phyloP scores from a whole-genome alignment of 345 rosid genomes.

The Rhizophora mangle region DNA sequence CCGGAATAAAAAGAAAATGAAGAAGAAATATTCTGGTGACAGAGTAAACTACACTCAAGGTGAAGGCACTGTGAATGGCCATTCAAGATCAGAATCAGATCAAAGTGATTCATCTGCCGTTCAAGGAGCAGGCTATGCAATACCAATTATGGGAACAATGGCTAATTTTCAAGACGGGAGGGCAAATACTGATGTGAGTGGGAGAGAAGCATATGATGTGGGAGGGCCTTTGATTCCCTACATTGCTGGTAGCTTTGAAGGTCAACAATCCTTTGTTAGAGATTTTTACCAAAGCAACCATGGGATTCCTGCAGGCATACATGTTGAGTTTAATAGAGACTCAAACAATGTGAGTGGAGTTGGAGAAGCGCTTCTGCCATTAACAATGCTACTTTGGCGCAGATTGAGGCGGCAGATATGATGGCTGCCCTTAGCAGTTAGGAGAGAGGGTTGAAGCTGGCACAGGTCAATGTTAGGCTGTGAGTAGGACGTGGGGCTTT shows the following conservation, averaged over 20 bases:
- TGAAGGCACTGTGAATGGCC: not conserved
- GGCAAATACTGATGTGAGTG: too few relatives aligned
- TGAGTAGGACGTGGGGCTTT: constrained; percentile 1
- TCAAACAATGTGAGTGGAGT: not conserved
- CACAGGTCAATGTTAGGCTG: constrained; percentile 27
- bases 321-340: not conserved
- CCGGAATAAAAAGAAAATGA: constrained; percentile 54
- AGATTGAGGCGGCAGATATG: constrained; percentile 25
- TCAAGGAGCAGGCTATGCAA: constrained; percentile 6
- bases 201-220: too few relatives aligned
- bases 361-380: not conserved
- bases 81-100: constrained; percentile 16
- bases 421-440: constrained; percentile 28
- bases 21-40: constrained; percentile 21
- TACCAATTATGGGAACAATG: not conserved
- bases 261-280: not conserved
- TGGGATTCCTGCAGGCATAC: not conserved
- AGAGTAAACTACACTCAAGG: constrained; percentile 18
- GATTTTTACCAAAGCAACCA: not conserved
- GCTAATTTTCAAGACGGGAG: constrained; percentile 10
- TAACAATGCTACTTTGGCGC: constrained; percentile 12
- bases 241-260: not conserved
- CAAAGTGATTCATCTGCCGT: constrained; percentile 18
- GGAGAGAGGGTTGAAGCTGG: constrained; percentile 37
- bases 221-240: not conserved